Evolutionary conservation across 2,329 filamentous ascomycete species (phyloP).

Genomic region (Cordyceps cateniannulata): DNA sequence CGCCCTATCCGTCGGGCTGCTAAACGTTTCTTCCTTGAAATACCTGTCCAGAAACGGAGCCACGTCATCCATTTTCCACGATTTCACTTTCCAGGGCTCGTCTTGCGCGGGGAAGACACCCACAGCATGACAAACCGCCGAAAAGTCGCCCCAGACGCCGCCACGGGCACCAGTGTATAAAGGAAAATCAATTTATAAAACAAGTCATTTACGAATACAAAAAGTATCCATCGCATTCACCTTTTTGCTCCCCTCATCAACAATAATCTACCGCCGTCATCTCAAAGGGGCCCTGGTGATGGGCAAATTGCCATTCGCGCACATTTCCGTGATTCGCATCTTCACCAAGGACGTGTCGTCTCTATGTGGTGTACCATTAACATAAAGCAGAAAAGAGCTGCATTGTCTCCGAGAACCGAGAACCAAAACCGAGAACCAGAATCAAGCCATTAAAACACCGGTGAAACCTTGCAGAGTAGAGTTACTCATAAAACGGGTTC

Average conservation of each 20-base stretch:
- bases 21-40: too few species aligned
- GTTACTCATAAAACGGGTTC: slow-evolving; percentile 1
- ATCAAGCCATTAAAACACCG: background rate
- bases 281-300: background rate
- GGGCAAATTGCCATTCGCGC: background rate
- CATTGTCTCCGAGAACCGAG: background rate
- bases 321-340: background rate
- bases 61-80: too few species aligned
- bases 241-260: background rate
- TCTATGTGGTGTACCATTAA: background rate
- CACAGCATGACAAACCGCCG: too few species aligned
- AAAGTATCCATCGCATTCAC: background rate
- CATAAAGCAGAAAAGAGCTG: background rate
- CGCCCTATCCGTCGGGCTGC: too few species aligned
- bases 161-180: background rate
- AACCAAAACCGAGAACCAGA: background rate
- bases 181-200: slow-evolving; percentile 8
- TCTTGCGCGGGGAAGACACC: too few species aligned
- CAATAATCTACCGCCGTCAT: background rate
- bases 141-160: too few species aligned
- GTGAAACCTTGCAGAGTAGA: background rate
- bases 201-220: slow-evolving; percentile 13
- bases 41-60: too few species aligned
- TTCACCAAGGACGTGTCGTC: background rate
- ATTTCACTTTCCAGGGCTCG: too few species aligned